Evolutionary conservation across 2,329 filamentous ascomycete genomes (phyloP), one percentile per base, ranked within the genome.

Genomic region (Cordyceps militaris): DNA sequence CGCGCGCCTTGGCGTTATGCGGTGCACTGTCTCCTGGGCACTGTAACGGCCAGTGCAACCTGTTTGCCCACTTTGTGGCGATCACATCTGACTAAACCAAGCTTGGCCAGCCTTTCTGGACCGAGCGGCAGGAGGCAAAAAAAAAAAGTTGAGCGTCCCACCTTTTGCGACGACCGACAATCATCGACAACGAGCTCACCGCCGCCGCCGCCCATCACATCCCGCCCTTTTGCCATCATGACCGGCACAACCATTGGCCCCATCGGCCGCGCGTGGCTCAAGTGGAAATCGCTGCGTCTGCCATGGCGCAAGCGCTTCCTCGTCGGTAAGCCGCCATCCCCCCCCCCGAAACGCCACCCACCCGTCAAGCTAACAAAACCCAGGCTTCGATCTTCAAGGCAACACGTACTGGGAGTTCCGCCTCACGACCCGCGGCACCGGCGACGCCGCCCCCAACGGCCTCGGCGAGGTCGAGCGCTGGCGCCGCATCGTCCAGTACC

Each of bases 341-440:
- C n/a, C 43, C 44, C 24, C n/a, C 48, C 42, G 47, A 23, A 55
- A 23, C 32, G 8, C 43, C 48, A 23, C 13, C 26, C 42, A 13
- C 38, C 36, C 56, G 32, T 36, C 21, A 8, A 14, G 24, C 58
- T 52, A 47, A 57, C 56, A 2, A 11, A 2, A 2, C 26, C 8
- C 60, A 87, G 84, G 85, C 62, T 76, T 80, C 64, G 85, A 88
- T 66, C 81, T 87, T 59, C 66, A 81, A 24, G 83, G 84, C 57
- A 87, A 87, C 72, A 86, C 84, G 4, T 88, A 81, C 74, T 88
- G 85, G 84, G 82, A 86, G 65, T 86, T 87, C 71, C 77, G 77
- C 59, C 79, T 85, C 62, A 64, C 71, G 7, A 74, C 76, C 56
- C 71, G 71, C 60, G 65, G 69, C 57, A 61, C 43, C 21, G 24